A percentile compares a stretch with the other conserved stretches of the same genome.
phyloP scores from a whole-genome alignment of 2,329 filamentous ascomycete species.

The Cercospora sp. region DNA sequence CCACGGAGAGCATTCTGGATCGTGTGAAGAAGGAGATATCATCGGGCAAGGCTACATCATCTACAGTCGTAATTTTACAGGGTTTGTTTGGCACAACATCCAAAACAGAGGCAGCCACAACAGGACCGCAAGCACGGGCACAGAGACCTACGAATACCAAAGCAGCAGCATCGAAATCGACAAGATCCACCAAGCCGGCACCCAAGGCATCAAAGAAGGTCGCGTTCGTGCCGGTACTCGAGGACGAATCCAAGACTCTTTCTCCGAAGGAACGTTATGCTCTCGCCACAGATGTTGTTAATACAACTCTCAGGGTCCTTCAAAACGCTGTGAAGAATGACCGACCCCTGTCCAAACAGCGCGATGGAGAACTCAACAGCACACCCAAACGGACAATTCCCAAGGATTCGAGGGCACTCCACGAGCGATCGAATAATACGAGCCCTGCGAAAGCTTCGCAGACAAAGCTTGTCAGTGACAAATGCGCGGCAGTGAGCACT shows the following conservation, averaged over 20 bases:
- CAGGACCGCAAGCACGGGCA: constrained; percentile 13
- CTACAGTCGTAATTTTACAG: constrained; percentile 34
- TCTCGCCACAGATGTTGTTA: constrained; percentile 72
- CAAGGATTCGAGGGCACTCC: constrained; percentile 32
- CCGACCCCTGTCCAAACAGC: background rate
- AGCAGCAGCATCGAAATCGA: constrained; percentile 1
- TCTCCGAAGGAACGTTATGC: constrained; percentile 62
- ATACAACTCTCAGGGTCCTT: constrained; percentile 67
- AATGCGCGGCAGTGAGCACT: background rate
- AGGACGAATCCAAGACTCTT: constrained; percentile 43
- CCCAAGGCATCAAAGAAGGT: constrained; percentile 14
- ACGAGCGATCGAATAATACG: constrained; percentile 49
- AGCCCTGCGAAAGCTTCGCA: constrained; percentile 46
- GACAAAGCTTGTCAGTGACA: background rate
- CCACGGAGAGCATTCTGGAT: constrained; percentile 19
- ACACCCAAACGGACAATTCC: background rate
- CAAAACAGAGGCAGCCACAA: constrained; percentile 16
- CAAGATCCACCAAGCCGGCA: constrained; percentile 11
- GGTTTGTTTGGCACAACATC: constrained; percentile 27
- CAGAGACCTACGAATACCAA: background rate
- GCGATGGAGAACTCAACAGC: background rate
- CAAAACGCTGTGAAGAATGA: constrained; percentile 63
- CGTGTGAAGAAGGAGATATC: constrained; percentile 28
- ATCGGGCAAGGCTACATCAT: constrained; percentile 25
- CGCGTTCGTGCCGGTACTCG: constrained; percentile 41